Evolutionary conservation across 2,329 filamentous ascomycete genomes (phyloP), one percentile per base, ranked within the genome.

Genomic region (Plectosphaerella sp.): DNA sequence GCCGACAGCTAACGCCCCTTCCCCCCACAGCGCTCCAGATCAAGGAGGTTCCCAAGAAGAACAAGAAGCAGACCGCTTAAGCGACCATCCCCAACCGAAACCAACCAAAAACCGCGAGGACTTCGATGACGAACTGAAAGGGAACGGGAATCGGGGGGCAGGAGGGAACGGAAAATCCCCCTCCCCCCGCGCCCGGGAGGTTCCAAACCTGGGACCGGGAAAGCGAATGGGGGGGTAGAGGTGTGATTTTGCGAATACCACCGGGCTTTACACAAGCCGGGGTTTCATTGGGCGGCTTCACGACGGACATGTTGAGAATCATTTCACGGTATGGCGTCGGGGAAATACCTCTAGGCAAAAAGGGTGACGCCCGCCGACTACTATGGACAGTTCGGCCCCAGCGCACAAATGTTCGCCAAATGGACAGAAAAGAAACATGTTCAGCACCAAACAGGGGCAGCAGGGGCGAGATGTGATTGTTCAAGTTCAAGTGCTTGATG

Each of bases 21-120:
- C 18, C 41, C 41, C 45, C 50, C 37, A 53, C 60, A 80, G 77
- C 72, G 67, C 71, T 80, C 64, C 67, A 71, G 61, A 77, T 82
- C 65, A 74, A 74, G 67, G 77, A 80, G 62, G 73, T 80, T 58
- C 71, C 73, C 64, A 79, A 78, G 72, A 78, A 91, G 73, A 75
- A 72, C 69, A 72, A 72, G 69, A 62, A 62, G 59, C 71, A 72
- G 69, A 65, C 66, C 49, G 63, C 69, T 63, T 73, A 67, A 66
- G 56, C 43, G 48, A 49, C 48, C 22, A 45, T 5, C 28, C 28
- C 28, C 28, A 33, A 33, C 28, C 28, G 28, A 33, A 33, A 33
- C 28, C 28, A 33, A 33, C 28, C 28, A 33, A 33, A 33, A 33
- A 33, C 28, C 28, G 28, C 28, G 28, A 33, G 28, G 28, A 33